Conservation (phyloP, 495 filamentous ascomycete species). For the Trichoderma erinaceum region DNA sequence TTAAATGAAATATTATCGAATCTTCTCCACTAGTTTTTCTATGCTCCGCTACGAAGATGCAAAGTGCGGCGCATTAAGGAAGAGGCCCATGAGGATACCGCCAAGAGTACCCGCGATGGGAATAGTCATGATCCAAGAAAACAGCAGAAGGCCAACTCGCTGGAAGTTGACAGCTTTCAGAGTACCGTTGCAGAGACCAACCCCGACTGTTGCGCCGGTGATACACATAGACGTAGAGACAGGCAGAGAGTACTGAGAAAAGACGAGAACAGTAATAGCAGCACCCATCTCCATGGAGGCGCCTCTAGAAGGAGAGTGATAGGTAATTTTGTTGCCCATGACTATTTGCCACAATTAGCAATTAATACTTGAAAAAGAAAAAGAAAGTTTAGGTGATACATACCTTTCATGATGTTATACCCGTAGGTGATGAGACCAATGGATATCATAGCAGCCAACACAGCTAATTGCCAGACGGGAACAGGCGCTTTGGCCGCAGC, state of each 20-base stretch:
- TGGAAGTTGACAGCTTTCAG: conserved; percentile 59
- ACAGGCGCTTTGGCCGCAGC: conserved; percentile 43
- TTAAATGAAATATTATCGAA: too few species aligned
- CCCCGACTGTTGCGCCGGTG: conserved; percentile 52
- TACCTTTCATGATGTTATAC: conserved; percentile 56
- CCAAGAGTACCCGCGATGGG: conserved; percentile 55
- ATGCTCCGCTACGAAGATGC: not conserved
- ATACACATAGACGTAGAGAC: conserved; percentile 57
- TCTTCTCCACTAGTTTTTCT: too few species aligned
- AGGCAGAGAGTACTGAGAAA: conserved; percentile 55
- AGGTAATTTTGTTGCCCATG: conserved; percentile 64
- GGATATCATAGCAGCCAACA: conserved; percentile 47
- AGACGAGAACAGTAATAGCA: conserved; percentile 59
- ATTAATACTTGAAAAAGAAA: not conserved
- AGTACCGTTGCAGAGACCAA: conserved; percentile 52
- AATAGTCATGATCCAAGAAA: conserved; percentile 58
- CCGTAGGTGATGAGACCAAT: conserved; percentile 57
- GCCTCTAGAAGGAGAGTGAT: conserved; percentile 53
- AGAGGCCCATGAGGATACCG: conserved; percentile 56
- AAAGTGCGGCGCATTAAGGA: conserved; percentile 56
- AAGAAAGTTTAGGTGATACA: conserved; percentile 15
- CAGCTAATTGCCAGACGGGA: conserved; percentile 55
- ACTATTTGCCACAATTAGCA: conserved; percentile 22
- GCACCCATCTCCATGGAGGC: conserved; percentile 58
- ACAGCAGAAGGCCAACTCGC: conserved; percentile 39